phyloP scores from a whole-genome alignment of 345 rosid genomes.

The Clausena lansium region DNA sequence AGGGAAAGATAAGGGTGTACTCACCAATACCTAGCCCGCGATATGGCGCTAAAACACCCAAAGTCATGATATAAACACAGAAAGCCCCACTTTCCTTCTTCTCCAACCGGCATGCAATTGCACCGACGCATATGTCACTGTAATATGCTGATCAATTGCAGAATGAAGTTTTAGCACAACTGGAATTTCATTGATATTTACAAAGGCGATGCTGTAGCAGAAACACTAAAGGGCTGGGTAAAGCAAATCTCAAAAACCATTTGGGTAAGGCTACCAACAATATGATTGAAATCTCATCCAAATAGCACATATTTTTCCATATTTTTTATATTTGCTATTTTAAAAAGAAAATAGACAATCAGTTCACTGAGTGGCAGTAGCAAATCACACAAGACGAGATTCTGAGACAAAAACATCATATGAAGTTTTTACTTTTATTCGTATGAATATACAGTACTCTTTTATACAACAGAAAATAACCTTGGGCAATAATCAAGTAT shows the following conservation, averaged over 20 bases:
- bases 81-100: slow-evolving; percentile 76
- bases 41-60: slow-evolving; percentile 96
- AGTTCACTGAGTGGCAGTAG: not conserved
- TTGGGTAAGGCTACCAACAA: not conserved
- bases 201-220: not conserved
- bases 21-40: slow-evolving; percentile 93
- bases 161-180: slow-evolving; percentile 6
- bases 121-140: slow-evolving; percentile 93
- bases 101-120: slow-evolving; percentile 95
- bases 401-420: not conserved
- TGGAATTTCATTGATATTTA: not conserved
- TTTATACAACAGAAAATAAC: not conserved
- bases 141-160: slow-evolving; percentile 62
- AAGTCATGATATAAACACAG: slow-evolving; percentile 91
- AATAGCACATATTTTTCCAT: not conserved
- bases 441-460: not conserved
- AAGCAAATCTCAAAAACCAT: not conserved
- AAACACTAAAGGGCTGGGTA: not conserved
- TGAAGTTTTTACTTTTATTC: not conserved
- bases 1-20: slow-evolving; percentile 24
- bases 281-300: not conserved
- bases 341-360: not conserved
- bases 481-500: not conserved
- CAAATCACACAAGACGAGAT: not conserved
- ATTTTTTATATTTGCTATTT: not conserved